Conservation (phyloP, 805 yeast genomes). For the Suhomyces canberraensis region DNA sequence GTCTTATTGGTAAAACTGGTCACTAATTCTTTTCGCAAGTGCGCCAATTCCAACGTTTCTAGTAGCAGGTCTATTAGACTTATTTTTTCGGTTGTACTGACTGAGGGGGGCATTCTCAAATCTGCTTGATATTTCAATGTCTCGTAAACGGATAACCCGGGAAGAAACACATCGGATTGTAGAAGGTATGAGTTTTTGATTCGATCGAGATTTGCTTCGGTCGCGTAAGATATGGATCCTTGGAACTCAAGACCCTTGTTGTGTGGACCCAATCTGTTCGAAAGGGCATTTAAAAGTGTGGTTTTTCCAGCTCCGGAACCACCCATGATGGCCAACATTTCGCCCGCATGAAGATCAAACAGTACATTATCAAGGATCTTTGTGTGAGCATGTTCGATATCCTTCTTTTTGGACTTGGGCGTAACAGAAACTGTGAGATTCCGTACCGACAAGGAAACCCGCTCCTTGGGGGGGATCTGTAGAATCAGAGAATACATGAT, state of each 20-base stretch:
- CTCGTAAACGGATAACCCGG: constrained; percentile 22
- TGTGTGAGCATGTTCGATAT: neutral
- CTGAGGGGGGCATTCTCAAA: constrained; percentile 16
- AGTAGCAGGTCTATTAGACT: constrained; percentile 16
- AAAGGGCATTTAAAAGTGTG: constrained; percentile 23
- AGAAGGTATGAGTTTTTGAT: constrained; percentile 23
- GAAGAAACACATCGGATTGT: constrained; percentile 22
- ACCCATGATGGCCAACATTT: constrained; percentile 28
- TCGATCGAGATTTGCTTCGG: constrained; percentile 1
- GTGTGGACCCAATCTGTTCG: constrained; percentile 17
- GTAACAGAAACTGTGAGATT: constrained; percentile 10
- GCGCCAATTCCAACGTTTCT: constrained; percentile 17
- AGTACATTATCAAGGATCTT: constrained; percentile 18
- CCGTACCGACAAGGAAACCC: constrained; percentile 12
- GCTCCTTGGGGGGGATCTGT: constrained; percentile 1
- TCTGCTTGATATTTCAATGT: constrained; percentile 23
- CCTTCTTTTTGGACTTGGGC: constrained; percentile 1
- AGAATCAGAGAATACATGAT: neutral
- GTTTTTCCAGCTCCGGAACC: constrained; percentile 29
- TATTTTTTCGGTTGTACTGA: constrained; percentile 10
- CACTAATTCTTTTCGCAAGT: constrained; percentile 15
- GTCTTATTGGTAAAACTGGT: constrained; percentile 16
- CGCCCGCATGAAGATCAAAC: constrained; percentile 16
- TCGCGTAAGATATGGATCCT: constrained; percentile 16
- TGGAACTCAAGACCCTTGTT: constrained; percentile 14